Base-by-base conservation (phyloP, 176 grass and related monocot species). In the Zoysia japonica region DNA sequence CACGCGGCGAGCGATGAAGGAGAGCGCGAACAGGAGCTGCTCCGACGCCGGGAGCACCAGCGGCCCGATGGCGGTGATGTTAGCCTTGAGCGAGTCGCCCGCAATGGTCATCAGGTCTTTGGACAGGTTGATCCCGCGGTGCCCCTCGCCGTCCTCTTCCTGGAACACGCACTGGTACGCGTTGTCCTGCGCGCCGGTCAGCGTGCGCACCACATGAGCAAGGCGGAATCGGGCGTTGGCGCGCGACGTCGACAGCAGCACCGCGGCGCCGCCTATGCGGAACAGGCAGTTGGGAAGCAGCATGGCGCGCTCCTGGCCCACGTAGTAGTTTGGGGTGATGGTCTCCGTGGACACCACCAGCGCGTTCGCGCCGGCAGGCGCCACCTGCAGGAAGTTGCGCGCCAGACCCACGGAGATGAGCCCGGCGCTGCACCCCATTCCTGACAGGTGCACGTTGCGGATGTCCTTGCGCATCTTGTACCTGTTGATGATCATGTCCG, bases 281-380 rank as follows among this genome's bases (percentile, higher is more conserved):
- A 28, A 28, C 28, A 28, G 28, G 72, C 91, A 93, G 85, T 93
- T 93, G 16, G 91, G 91, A 5, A 93, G 88, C 0, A 93, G 87
- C 91, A 93, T 93, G 3, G 91, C 85, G 67, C 91, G 88, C 91
- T 93, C 88, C 47, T 83, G 88, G 0, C 91, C 91, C 6, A 90
- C 63, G 80, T 93, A 93, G 85, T 93, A 93, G 80, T 93, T 93
- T 0, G 91, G 91, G 0, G 91, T 93, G 85, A 93, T 90, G 65
- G 89, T 93, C 88, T 93, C 91, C 13, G 91, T 93, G 0, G 91
- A 93, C 62, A 93, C 88, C 14, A 93, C 85, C 41, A 93, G 85
- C 42, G 88, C 88, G 72, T 80, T 71, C n/a, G 84, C 70, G 12
- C 89, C 88, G 0, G 7, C 49, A 5, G 64, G 79, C 2, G 72